Conservation (phyloP, 1,139 yeast species). For the Suhomyces bokatorum region DNA sequence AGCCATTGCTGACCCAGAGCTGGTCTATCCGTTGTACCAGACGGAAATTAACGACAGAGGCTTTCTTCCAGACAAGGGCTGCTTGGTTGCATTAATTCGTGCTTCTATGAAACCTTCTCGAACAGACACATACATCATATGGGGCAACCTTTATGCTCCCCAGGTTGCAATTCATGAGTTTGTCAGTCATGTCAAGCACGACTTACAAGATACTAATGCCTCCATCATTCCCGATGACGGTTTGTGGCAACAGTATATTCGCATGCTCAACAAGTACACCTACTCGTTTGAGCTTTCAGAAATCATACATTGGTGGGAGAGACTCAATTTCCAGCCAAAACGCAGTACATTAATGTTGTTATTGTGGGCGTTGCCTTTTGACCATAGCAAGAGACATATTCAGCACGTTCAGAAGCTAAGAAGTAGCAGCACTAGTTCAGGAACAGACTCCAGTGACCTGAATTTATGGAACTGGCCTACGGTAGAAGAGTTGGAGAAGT, state of each 20-base stretch:
- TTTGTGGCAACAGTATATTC: slow-evolving; percentile 55
- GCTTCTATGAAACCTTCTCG: slow-evolving; percentile 30
- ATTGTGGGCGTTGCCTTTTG: slow-evolving; percentile 42
- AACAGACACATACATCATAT: slow-evolving; percentile 25
- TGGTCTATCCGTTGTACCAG: slow-evolving; percentile 13
- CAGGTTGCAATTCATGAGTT: slow-evolving; percentile 65
- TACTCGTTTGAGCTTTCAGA: slow-evolving; percentile 52
- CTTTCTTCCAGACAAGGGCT: slow-evolving; percentile 35
- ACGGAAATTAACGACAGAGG: slow-evolving; percentile 20
- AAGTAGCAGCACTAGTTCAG: slow-evolving; percentile 13
- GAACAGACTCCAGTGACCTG: not conserved
- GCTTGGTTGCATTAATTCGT: slow-evolving; percentile 45
- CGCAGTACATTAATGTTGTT: slow-evolving; percentile 36
- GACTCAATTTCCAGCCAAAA: slow-evolving; percentile 49
- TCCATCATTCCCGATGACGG: slow-evolving; percentile 45
- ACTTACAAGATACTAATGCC: slow-evolving; percentile 20
- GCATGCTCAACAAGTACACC: slow-evolving; percentile 47
- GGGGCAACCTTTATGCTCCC: slow-evolving; percentile 57
- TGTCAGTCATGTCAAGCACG: slow-evolving; percentile 31
- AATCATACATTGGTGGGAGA: slow-evolving; percentile 60
- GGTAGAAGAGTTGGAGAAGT: slow-evolving; percentile 11
- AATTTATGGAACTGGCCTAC: slow-evolving; percentile 19
- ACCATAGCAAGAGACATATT: slow-evolving; percentile 41
- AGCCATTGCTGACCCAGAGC: slow-evolving; percentile 21
- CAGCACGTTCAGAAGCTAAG: slow-evolving; percentile 35